Conservation (phyloP, 2,329 filamentous ascomycete genomes). For the Penicillium sumatraense region DNA sequence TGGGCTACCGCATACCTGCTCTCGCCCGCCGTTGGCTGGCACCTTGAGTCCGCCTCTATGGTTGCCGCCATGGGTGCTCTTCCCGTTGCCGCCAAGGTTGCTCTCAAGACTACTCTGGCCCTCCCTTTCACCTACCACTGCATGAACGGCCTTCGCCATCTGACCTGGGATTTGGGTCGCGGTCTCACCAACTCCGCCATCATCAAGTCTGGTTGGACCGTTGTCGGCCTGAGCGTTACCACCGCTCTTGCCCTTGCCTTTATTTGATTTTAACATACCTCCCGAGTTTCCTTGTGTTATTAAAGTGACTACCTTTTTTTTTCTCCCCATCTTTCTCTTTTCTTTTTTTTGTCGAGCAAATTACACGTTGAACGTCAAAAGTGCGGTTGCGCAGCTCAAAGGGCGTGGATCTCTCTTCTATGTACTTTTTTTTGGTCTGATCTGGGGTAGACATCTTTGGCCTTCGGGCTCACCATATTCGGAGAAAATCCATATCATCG, state of each 20-base stretch:
- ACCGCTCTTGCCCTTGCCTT: slow-evolving; percentile 56
- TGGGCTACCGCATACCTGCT: slow-evolving; percentile 82
- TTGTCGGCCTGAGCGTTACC: slow-evolving; percentile 60
- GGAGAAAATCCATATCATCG: background rate
- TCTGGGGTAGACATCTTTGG: background rate
- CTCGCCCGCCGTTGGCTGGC: slow-evolving; percentile 74
- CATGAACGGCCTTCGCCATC: slow-evolving; percentile 72
- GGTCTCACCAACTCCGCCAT: slow-evolving; percentile 68
- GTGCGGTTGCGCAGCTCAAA: slow-evolving; percentile 21
- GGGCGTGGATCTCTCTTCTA: slow-evolving; percentile 20
- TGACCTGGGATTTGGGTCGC: slow-evolving; percentile 70
- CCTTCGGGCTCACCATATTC: background rate
- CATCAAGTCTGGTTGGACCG: slow-evolving; percentile 67
- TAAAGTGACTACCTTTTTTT: slow-evolving; percentile 26
- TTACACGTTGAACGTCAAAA: slow-evolving; percentile 28
- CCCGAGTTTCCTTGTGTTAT: slow-evolving; percentile 35
- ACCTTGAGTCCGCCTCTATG: slow-evolving; percentile 67
- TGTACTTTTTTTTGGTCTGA: background rate
- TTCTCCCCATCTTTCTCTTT: background rate
- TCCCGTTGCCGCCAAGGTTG: slow-evolving; percentile 62
- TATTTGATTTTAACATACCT: slow-evolving; percentile 41
- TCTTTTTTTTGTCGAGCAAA: slow-evolving; percentile 24
- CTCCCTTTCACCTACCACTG: slow-evolving; percentile 71
- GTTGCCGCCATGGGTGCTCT: slow-evolving; percentile 68
- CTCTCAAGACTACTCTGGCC: slow-evolving; percentile 63